Percentiles rank a stretch among this genome's conserved stretches.
Conservation (phyloP, 768 basidiomycete genomes). For the button mushroom (Agaricus bisporus) region DNA sequence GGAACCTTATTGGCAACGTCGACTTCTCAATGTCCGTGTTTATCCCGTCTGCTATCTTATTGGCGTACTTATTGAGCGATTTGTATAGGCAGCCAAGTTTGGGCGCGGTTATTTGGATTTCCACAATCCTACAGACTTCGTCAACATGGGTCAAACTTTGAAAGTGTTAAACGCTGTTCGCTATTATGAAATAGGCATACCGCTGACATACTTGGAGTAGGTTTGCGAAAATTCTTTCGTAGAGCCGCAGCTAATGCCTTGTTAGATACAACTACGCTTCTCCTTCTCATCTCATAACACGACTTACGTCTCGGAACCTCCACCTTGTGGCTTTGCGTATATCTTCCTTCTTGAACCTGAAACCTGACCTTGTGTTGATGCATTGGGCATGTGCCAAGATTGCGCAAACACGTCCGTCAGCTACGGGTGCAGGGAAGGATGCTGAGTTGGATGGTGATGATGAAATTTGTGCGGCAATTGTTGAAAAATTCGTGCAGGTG, state of each 20-base stretch:
- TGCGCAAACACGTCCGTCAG: constrained; percentile 55
- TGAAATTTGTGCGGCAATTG: constrained; percentile 74
- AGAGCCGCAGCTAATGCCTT: constrained; percentile 3
- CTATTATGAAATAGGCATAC: constrained; percentile 88
- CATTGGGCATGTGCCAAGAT: constrained; percentile 98
- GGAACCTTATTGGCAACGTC: constrained; percentile 86
- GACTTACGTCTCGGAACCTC: constrained; percentile 80
- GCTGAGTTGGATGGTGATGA: constrained; percentile 64
- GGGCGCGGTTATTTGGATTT: constrained; percentile 91
- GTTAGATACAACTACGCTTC: constrained; percentile 76
- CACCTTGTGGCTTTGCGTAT: constrained; percentile 92
- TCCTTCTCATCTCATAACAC: constrained; percentile 72
- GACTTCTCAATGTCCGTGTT: constrained; percentile 66
- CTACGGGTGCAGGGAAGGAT: constrained; percentile 46
- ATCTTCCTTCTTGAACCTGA: constrained; percentile 75
- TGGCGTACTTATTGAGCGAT: not conserved
- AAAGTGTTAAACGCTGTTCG: constrained; percentile 93
- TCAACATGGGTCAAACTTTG: constrained; percentile 86
- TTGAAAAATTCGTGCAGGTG: constrained; percentile 82
- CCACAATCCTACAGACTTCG: constrained; percentile 88
- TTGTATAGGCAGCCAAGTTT: constrained; percentile 84
- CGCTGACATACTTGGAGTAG: constrained; percentile 87
- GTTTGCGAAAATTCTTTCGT: constrained; percentile 20
- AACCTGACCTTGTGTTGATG: constrained; percentile 81
- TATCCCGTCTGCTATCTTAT: not conserved